phyloP scores from a whole-genome alignment of 257 asterid species.

The Solanum chmielewskii region DNA sequence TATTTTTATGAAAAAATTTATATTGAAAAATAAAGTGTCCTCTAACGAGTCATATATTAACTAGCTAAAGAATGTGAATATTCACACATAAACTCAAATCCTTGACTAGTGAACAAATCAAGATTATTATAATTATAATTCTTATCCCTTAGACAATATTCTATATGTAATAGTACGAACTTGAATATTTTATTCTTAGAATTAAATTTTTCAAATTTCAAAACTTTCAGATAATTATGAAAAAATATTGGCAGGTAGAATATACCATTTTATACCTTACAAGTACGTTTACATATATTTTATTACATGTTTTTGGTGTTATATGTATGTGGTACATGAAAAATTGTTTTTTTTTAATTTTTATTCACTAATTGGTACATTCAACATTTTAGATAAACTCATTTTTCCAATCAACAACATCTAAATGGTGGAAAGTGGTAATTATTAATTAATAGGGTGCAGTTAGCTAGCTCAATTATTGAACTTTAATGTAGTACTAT shows the following conservation, averaged over 20 bases:
- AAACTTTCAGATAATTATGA: background rate
- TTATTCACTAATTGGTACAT: background rate
- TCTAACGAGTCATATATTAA: background rate
- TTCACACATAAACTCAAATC: background rate
- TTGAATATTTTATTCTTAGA: background rate
- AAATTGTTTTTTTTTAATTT: background rate
- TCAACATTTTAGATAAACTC: background rate
- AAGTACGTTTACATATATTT: background rate
- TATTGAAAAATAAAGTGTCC: rapidly evolving
- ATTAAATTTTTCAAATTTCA: background rate
- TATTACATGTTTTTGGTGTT: background rate
- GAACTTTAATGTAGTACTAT: background rate
- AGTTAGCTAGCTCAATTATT: background rate
- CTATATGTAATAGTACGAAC: background rate
- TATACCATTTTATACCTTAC: background rate
- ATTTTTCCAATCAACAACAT: background rate
- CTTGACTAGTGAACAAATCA: background rate
- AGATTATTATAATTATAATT: background rate
- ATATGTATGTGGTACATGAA: background rate
- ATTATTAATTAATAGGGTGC: background rate
- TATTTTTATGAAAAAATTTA: rapidly evolving
- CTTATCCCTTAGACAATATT: background rate
- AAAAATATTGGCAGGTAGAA: background rate
- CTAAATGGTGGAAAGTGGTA: background rate
- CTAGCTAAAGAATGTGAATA: background rate